These are phyloP conservation scores for Phaeosphaeriaceae sp. DNA, from an alignment of 2,329 filamentous ascomycete species.

Conservation along the genomic window DNA sequence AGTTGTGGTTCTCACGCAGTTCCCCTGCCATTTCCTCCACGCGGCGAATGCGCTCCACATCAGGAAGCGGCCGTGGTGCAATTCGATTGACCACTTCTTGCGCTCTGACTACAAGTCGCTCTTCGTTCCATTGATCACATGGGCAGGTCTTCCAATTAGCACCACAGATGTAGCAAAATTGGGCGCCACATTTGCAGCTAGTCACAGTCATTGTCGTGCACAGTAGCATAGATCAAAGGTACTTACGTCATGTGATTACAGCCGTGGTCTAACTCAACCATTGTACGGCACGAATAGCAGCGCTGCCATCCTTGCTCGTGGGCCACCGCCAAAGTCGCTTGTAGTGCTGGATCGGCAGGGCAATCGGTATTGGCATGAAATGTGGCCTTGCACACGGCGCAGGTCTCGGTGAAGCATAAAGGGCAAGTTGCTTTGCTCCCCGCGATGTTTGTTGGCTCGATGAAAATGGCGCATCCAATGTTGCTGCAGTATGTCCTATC, in stretches of 20 bases:
- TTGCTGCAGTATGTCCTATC: background rate
- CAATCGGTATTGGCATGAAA: background rate
- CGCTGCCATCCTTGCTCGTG: background rate
- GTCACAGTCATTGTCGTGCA: background rate
- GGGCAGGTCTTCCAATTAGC: background rate
- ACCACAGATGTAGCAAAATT: background rate
- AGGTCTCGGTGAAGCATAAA: background rate
- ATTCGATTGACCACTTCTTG: constrained; percentile 35
- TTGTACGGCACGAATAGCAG: background rate
- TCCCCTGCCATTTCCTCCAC: constrained; percentile 19
- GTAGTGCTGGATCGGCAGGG: background rate
- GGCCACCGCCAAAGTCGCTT: background rate
- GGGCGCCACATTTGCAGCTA: background rate
- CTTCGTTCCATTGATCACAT: constrained; percentile 5
- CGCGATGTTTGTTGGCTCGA: background rate
- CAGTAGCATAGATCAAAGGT: too few species aligned
- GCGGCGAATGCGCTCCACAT: constrained; percentile 11
- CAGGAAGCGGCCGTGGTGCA: constrained; percentile 14
- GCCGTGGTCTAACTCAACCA: background rate
- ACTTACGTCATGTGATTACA: background rate
- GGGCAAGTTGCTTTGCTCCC: background rate
- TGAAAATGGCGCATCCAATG: background rate
- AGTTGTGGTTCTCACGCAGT: constrained; percentile 31
- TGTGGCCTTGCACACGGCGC: background rate
- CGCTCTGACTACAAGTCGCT: constrained; percentile 24